Evolutionary conservation across 2,329 filamentous ascomycete species (phyloP).

Genomic region (Didymella arachidicola): DNA sequence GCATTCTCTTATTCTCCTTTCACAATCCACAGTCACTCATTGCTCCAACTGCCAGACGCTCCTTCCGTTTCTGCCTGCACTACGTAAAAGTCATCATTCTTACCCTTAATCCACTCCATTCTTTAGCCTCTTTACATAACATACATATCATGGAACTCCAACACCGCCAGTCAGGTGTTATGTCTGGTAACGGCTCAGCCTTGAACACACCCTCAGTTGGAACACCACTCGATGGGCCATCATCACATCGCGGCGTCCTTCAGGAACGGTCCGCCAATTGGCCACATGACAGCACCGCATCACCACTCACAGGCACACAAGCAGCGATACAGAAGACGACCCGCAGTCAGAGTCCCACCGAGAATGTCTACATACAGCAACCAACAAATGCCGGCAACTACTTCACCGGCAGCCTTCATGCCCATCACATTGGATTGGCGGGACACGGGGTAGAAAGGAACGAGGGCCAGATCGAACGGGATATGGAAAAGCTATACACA

Average conservation of each 20-base stretch:
- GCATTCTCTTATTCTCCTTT: conserved; percentile 29
- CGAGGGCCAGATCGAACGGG: conserved; percentile 40
- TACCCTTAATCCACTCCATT: conserved; percentile 46
- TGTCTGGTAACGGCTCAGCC: conserved; percentile 54
- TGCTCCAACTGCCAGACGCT: conserved; percentile 54
- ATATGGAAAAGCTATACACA: conserved; percentile 41
- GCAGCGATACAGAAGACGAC: conserved; percentile 41
- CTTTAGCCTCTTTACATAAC: conserved; percentile 34
- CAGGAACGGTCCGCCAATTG: conserved; percentile 55
- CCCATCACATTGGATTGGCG: conserved; percentile 33
- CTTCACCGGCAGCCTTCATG: conserved; percentile 35
- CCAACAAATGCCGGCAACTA: conserved; percentile 31
- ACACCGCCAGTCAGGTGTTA: conserved; percentile 49
- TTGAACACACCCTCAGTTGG: conserved; percentile 40
- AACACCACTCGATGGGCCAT: conserved; percentile 25
- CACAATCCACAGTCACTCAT: conserved; percentile 55
- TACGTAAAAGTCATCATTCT: conserved; percentile 48
- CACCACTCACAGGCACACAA: conserved; percentile 21
- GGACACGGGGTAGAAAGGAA: conserved; percentile 35
- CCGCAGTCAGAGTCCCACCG: conserved; percentile 39
- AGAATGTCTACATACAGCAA: conserved; percentile 35
- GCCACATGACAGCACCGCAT: conserved; percentile 41
- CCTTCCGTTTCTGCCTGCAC: conserved; percentile 48
- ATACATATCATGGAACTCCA: conserved; percentile 44
- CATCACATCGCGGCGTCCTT: conserved; percentile 41